Evolutionary conservation across 805 yeast genomes (phyloP), one percentile per base, ranked within the genome.

Genomic region (Candida michaelii): DNA sequence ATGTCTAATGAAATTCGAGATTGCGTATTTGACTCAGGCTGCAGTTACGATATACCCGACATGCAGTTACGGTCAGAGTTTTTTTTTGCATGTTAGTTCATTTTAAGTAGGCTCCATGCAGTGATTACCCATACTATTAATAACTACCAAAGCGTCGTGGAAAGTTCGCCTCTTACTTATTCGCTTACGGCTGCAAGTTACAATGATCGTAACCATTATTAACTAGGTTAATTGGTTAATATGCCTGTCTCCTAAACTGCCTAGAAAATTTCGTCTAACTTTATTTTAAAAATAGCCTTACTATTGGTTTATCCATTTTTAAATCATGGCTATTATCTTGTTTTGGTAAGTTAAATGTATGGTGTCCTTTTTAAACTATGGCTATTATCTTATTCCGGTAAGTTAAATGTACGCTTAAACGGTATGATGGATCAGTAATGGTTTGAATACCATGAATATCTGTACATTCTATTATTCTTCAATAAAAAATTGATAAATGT

Each of bases 1-100:
- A 13, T 34, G 37, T 34, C 37, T 34, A 11, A 23, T 34, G 37
- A 34, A 34, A 34, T 34, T 34, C 29, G 17, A 15, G 13, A 3
- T 13, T 21, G 14, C 13, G 10, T 12, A 23, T n/a, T 34, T 34
- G 23, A 16, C 37, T 34, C 29, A 13, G n/a, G 3, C 11, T 34
- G 37, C 37, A 34, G 27, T 34, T 34, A 34, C 37, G 23, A 34
- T 12, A 3, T 23, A 18, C 19, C 19, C 37, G 37, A 29, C 4
- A 5, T 34, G 37, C 37, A 34, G 27, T 12, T 34, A 34, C 37
- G 37, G 29, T 10, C n/a, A 4, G 14, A 23, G n/a, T n/a, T 23
- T 11, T 25, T 21, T 19, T 33, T 33, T 33, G 11, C 36, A 21
- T 5, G 25, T 33, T 33, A n/a, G 11, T 3, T n/a, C 10, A 4